These are phyloP conservation scores for Quercus wislizeni DNA, from an alignment of 306 rosid species.

Conservation along the genomic window DNA sequence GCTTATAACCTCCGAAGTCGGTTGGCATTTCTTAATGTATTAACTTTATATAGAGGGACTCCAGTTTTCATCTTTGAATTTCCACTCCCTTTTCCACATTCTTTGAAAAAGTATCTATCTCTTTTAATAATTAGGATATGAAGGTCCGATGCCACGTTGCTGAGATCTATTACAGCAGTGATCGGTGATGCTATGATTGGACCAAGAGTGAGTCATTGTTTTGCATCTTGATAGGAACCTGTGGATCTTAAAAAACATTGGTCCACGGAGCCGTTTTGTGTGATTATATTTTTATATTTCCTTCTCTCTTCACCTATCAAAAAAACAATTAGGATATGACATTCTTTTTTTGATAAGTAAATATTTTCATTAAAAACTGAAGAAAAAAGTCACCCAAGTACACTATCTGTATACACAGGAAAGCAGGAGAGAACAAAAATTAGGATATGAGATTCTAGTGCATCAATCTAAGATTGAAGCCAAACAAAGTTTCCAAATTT, in stretches of 20 bases:
- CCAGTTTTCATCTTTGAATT: neutral
- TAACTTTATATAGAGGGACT: neutral
- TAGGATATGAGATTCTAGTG: neutral
- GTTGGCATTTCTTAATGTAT: no score
- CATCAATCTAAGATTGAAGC: neutral
- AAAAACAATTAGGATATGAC: no score
- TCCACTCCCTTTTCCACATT: neutral
- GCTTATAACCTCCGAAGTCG: no score
- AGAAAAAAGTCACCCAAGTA: no score
- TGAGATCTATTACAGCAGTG: constrained; percentile 49
- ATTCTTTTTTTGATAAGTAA: no score
- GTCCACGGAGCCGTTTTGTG: constrained; percentile 73
- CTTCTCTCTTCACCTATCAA: no score
- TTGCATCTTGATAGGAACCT: constrained; percentile 81
- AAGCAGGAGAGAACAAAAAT: no score
- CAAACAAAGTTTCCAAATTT: neutral
- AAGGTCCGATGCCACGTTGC: constrained; percentile 69
- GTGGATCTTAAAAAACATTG: constrained; percentile 29
- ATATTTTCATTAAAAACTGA: no score
- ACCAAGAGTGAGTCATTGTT: constrained; percentile 44
- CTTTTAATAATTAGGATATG: no score
- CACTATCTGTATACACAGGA: no score
- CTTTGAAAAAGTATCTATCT: neutral
- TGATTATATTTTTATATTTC: constrained; percentile 42
- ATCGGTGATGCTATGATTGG: constrained; percentile 79